Conservation (phyloP, 2,329 filamentous ascomycete species). For the Incumbomyces delicatus region DNA sequence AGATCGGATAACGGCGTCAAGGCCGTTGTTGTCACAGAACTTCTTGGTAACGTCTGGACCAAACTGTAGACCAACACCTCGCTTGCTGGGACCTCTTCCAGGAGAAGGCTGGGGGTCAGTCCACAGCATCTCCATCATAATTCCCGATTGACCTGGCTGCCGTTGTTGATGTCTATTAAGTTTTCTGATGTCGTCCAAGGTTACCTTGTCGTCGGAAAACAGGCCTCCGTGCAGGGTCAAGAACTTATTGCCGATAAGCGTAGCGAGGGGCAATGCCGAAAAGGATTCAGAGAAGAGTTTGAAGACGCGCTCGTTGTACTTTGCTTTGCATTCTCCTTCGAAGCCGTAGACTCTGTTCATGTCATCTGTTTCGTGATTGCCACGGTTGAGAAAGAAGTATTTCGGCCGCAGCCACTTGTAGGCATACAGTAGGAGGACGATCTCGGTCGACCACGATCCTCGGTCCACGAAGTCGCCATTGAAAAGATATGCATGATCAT, state of each 20-base stretch:
- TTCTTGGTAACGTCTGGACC: constrained; percentile 91
- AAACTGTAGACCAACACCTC: constrained; percentile 92
- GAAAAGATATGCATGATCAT: constrained; percentile 89
- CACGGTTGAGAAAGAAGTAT: constrained; percentile 88
- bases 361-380: constrained; percentile 97
- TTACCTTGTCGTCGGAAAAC: constrained; percentile 58
- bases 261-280: constrained; percentile 84
- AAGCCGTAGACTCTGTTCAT: constrained; percentile 99
- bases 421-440: constrained; percentile 83
- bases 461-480: constrained; percentile 98
- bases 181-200: constrained; percentile 87
- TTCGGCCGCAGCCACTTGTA: constrained; percentile 92
- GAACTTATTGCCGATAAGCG: constrained; percentile 58
- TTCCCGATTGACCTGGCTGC: constrained; percentile 81
- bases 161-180: constrained; percentile 81
- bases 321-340: constrained; percentile 94
- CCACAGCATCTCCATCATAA: constrained; percentile 99
- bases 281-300: constrained; percentile 98
- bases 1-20: constrained; percentile 90
- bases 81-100: constrained; percentile 87
- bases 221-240: constrained; percentile 21
- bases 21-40: constrained; percentile 92
- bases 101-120: constrained; percentile 83
- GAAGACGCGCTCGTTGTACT: constrained; percentile 93
- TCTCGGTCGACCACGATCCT: constrained; percentile 96